Base-by-base conservation (phyloP, 2,329 filamentous ascomycete genomes). In the Pseudopithomyces chartarum region DNA sequence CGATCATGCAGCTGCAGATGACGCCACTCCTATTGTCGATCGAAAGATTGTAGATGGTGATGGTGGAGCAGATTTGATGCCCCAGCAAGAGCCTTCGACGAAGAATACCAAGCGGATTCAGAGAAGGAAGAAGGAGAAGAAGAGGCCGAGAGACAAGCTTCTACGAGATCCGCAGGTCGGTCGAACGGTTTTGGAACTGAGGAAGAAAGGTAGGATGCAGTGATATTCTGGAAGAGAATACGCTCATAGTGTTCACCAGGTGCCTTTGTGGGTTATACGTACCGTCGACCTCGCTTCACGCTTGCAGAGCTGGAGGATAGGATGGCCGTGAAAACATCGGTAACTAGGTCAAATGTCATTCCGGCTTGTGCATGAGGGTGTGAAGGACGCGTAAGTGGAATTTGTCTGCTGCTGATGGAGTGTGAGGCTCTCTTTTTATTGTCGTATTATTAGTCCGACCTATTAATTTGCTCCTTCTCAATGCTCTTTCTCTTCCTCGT, bases 261-360 rank as follows among this genome's bases (percentile, higher is more conserved):
- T 23, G 92, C 92, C 0, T 98, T 98, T 75, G 77, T 96, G 59
- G 94, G 94, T 0, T 99, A 99, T 73, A 91, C 90, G 1, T 98
- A 95, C 81, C 85, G 87, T 12, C 80, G 87, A 45, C 81, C 81
- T 3, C 58, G 53, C 0, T 73, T 73, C 39, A 68, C 67, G 13
- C 46, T 76, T 34, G 54, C 61, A 0, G 72, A 74, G 34, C 50
- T 73, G 46, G 70, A 73, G 17, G 59, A 67, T 8, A 65, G 43
- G 45, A 53, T 66, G 10, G 40, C 39, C 29, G 42, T 46, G 39
- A 54, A 51, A 39, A 38, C 39, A 10, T 36, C 45, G 29, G 2
- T 55, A 13, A 39, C 43, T 29, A 56, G 45, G 32, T 44, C 56
- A 33, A 50, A 20, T 13, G 39, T 56, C 43, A 46, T 59, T 11